Base-by-base conservation (phyloP, 331 rosid species). In the Dryas integrifolia region DNA sequence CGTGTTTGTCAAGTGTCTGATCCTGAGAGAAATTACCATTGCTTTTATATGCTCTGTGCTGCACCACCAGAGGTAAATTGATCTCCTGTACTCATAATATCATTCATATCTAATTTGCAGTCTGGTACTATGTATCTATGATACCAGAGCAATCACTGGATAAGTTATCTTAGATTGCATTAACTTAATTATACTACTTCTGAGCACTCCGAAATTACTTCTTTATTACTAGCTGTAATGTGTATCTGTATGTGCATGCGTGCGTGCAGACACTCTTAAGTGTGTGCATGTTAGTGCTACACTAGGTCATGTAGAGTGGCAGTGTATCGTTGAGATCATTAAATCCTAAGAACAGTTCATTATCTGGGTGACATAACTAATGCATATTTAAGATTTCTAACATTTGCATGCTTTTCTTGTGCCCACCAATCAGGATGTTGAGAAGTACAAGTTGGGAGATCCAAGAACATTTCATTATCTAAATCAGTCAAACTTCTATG, bases 1-100 rank as follows among this genome's bases (percentile, higher is more conserved):
- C 96, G 98, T 63, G 98, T 92, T 58, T 92, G 98, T 85, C 98
- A 92, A 88, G 87, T 92, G 58, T 92, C 98, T 77, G 96, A 92
- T 75, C 98, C 98, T 16, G 98, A 92, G 88, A 83, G 98, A 81
- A 92, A 92, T 75, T 92, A 92, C 81, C 98, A 92, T 87, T 92
- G 98, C 83, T 92, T 92, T 87, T 92, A 92, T 76, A 92, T 92
- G 98, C 90, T 92, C 69, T 92, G 98, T 83, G 86, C 98, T 75
- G 98, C 92, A 74, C 91, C 98, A 47, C 4, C 81, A 67, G 96
- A 90, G 96, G 98, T 89, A 70, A 58, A 45, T 58, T n/a, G 9
- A 24, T 58, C 48, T 45, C 65, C 41, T 56, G 18, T 56, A 38
- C 65, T 26, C 18, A 44, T 61, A 30, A 30, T 50, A 72, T 38